Conservation (phyloP, 2,329 filamentous ascomycete species). For the Alternaria solani region DNA sequence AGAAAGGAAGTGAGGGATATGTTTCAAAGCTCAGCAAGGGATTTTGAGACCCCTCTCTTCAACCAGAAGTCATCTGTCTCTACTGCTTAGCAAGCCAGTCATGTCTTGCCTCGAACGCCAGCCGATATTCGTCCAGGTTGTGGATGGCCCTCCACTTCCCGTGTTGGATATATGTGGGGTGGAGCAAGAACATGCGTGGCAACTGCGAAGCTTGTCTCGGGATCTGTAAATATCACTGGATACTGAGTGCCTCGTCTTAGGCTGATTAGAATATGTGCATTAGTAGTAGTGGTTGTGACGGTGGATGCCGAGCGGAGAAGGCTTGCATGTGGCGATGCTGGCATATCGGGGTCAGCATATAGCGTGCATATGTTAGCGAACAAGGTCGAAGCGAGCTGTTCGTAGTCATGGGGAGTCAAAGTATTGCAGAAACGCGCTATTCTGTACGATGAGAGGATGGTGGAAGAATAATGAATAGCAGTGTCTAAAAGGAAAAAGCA, state of each 20-base stretch:
- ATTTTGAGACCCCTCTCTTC: neutral
- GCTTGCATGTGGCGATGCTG: neutral
- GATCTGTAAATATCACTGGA: neutral
- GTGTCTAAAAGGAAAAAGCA: neutral
- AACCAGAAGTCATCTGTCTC: neutral
- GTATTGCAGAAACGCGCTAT: neutral
- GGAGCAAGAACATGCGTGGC: neutral
- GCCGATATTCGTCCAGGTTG: neutral
- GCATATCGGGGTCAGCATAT: neutral
- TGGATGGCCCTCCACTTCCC: slow-evolving; percentile 1
- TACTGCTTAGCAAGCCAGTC: neutral
- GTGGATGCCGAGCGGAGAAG: neutral
- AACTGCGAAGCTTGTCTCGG: neutral
- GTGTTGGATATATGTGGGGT: neutral
- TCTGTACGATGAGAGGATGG: neutral
- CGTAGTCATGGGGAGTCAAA: neutral
- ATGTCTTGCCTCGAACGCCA: neutral
- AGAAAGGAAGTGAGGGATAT: neutral
- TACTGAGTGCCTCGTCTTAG: neutral
- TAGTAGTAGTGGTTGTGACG: neutral
- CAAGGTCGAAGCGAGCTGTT: neutral
- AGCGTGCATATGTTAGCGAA: neutral
- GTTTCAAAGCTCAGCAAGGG: neutral
- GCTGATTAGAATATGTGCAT: neutral
- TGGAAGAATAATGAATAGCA: neutral